phyloP scores from a whole-genome alignment of 768 basidiomycete genomes.

The Leccinum olivaceopallidum region DNA sequence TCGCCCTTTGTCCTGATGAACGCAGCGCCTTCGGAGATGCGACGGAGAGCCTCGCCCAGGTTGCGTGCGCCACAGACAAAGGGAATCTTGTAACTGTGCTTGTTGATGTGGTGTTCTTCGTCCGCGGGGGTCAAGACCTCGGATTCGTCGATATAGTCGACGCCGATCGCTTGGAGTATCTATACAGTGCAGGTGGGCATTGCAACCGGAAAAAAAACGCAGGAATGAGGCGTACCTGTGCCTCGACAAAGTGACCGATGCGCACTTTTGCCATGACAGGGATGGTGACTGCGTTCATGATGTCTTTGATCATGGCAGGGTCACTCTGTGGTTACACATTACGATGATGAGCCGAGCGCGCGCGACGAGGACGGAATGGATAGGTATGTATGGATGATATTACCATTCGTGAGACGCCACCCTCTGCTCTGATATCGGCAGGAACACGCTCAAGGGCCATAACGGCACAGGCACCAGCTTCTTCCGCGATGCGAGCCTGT shows the following conservation, averaged over 20 bases:
- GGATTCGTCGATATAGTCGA: slow-evolving; percentile 96
- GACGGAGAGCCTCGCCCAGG: slow-evolving; percentile 92
- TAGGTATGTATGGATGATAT: slow-evolving; percentile 23
- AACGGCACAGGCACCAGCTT: slow-evolving; percentile 96
- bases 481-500: slow-evolving; percentile 94
- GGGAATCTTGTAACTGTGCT: slow-evolving; percentile 92
- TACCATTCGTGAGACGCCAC: slow-evolving; percentile 97
- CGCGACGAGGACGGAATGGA: background rate
- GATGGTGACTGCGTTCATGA: slow-evolving; percentile 92
- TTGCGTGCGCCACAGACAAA: slow-evolving; percentile 97
- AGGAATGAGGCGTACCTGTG: slow-evolving; percentile 57
- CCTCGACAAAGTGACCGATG: slow-evolving; percentile 98
- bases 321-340: slow-evolving; percentile 61
- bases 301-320: slow-evolving; percentile 95
- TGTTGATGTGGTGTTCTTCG: slow-evolving; percentile 95
- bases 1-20: slow-evolving; percentile 99
- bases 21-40: slow-evolving; percentile 96
- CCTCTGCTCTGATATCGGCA: slow-evolving; percentile 88
- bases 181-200: slow-evolving; percentile 28
- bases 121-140: slow-evolving; percentile 96
- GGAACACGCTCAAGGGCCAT: slow-evolving; percentile 97
- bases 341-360: background rate
- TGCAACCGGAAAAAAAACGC: background rate
- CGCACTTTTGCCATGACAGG: slow-evolving; percentile 97
- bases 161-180: slow-evolving; percentile 92